Base-by-base conservation (phyloP, 441 rosid species). In the Jatropha multifida region DNA sequence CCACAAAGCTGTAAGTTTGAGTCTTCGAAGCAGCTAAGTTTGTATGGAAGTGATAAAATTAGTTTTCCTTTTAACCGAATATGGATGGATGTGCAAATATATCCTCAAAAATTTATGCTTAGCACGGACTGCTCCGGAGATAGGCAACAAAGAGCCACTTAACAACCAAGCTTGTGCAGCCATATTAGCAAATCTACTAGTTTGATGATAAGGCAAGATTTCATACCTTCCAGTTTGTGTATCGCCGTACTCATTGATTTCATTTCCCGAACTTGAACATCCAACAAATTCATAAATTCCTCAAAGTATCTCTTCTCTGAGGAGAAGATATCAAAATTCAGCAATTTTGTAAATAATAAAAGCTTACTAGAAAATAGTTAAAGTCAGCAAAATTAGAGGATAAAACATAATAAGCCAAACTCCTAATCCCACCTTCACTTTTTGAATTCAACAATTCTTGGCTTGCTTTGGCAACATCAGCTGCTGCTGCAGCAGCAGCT, bases 401-500 rank as follows among this genome's bases (percentile, higher is more conserved):
- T 14, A 37, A 37, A 71, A 56, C 23, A 42, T 23, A 65, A 10
- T 49, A 32, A 26, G 55, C n/a, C 46, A 15, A n/a, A 70, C 51
- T 49, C 18, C 26, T n/a, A 42, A 59, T 49, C 69, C 17, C 73
- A 93, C 99, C 99, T 88, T 89, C 91, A 69, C 44, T 78, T 82
- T 85, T 90, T 7, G 92, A 82, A 74, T 72, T 88, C 86, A 96
- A 76, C 88, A 96, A 79, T 77, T 90, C 97, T 82, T 92, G 97
- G 86, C 93, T 92, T 58, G 90, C 88, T 84, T 88, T 92, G 60
- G 97, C 97, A 72, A 92, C 94, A 78, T 94, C 98, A 72, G 94
- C 84, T 55, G 98, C 96, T 15, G 98, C 96, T 1, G 92, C 90
- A 3, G 97, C 94, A 14, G 98, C 98, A 65, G 97, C 82, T 87